Percentiles rank a stretch among this genome's conserved stretches.
Conservation (phyloP, 805 yeast species). For the Kazachstania kunashirensis region DNA sequence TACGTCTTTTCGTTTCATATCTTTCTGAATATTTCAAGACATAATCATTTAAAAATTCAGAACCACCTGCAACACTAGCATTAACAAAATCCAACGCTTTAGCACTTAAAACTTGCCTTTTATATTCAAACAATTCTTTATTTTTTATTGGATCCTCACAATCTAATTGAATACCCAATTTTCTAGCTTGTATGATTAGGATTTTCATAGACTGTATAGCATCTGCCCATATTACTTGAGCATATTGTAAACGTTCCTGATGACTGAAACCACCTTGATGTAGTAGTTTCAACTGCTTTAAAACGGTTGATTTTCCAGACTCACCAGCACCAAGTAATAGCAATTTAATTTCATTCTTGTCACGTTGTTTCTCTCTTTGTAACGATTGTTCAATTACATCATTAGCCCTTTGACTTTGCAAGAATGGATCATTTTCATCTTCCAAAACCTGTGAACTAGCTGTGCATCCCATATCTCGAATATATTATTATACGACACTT, state of each 20-base stretch:
- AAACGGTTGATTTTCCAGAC: slow-evolving; percentile 85
- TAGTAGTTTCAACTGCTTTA: slow-evolving; percentile 76
- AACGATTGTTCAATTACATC: slow-evolving; percentile 58
- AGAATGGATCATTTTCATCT: slow-evolving; percentile 44
- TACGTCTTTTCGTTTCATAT: slow-evolving; percentile 41
- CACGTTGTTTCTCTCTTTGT: slow-evolving; percentile 41
- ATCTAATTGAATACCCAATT: slow-evolving; percentile 50
- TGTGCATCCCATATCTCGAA: slow-evolving; percentile 74
- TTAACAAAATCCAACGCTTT: slow-evolving; percentile 55
- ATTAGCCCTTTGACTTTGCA: slow-evolving; percentile 44
- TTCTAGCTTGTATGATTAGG: slow-evolving; percentile 66
- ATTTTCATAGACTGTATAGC: slow-evolving; percentile 75
- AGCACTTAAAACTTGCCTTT: slow-evolving; percentile 43
- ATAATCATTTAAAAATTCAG: slow-evolving; percentile 51
- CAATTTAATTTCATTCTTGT: slow-evolving; percentile 55
- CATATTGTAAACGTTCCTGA: slow-evolving; percentile 69
- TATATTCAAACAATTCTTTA: slow-evolving; percentile 37
- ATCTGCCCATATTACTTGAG: slow-evolving; percentile 89
- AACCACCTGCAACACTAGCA: slow-evolving; percentile 58
- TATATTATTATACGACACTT: too few relatives aligned
- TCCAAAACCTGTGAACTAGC: slow-evolving; percentile 37
- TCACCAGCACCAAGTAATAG: slow-evolving; percentile 90
- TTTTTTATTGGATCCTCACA: slow-evolving; percentile 44
- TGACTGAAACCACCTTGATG: slow-evolving; percentile 80
- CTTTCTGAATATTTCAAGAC: slow-evolving; percentile 51